Evolutionary conservation across 805 yeast genomes (phyloP).

Genomic region (Kuraishia ogatae): DNA sequence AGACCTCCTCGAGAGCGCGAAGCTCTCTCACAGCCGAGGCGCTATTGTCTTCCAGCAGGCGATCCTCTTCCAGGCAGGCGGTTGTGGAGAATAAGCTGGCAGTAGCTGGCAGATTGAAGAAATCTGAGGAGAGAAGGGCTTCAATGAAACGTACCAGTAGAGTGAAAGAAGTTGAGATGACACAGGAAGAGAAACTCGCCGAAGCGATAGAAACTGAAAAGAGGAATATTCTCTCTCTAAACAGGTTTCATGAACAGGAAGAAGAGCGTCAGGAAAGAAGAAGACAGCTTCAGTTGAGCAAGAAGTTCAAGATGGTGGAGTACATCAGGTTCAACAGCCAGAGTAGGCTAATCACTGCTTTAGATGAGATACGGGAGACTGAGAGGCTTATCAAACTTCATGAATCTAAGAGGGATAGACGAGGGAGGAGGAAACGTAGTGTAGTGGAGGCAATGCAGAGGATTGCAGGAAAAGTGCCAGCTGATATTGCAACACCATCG

Average conservation of each 20-base stretch:
- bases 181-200: constrained; percentile 65
- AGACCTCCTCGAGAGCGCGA: constrained; percentile 22
- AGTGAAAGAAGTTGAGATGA: constrained; percentile 35
- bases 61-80: constrained; percentile 70
- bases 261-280: constrained; percentile 70
- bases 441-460: constrained; percentile 4
- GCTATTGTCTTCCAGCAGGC: constrained; percentile 32
- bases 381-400: constrained; percentile 21
- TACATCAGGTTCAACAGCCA: constrained; percentile 44
- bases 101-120: constrained; percentile 63
- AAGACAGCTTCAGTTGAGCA: constrained; percentile 60
- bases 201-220: constrained; percentile 86
- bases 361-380: constrained; percentile 49
- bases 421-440: constrained; percentile 23
- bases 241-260: constrained; percentile 79
- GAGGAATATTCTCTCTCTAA: constrained; percentile 63
- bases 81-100: constrained; percentile 72
- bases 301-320: constrained; percentile 50
- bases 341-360: constrained; percentile 49
- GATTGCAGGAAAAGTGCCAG: constrained; percentile 24
- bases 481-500: constrained; percentile 15
- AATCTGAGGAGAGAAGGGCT: constrained; percentile 51
- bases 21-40: constrained; percentile 4
- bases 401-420: constrained; percentile 22
- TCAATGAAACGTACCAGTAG: constrained; percentile 10